These are phyloP conservation scores for Lipomyces yamadae DNA, from an alignment of 805 yeast genomes.

Conservation along the genomic window DNA sequence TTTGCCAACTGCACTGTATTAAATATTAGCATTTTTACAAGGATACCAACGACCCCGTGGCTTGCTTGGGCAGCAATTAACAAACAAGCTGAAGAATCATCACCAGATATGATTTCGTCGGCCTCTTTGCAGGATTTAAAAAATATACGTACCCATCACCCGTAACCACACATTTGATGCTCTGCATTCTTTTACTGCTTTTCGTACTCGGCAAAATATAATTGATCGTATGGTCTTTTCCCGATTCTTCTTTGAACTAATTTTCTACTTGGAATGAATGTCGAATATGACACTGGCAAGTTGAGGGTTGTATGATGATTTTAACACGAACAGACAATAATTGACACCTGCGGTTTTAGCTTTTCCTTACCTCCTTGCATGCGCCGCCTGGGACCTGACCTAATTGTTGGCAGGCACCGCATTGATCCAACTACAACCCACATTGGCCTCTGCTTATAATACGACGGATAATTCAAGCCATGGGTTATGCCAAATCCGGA, in stretches of 20 bases:
- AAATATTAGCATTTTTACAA: conserved; percentile 5
- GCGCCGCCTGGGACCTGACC: conserved; percentile 3
- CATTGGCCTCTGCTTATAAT: too few species aligned
- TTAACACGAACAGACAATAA: not conserved
- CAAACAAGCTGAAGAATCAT: not conserved
- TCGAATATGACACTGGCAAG: not conserved
- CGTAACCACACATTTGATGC: conserved; percentile 89
- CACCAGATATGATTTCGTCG: not conserved
- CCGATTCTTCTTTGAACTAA: not conserved
- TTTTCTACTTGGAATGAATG: not conserved
- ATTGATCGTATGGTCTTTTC: not conserved
- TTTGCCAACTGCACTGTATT: conserved; percentile 82
- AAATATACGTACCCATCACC: conserved; percentile 69
- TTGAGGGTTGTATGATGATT: not conserved
- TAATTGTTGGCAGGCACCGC: too few species aligned
- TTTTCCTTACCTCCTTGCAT: not conserved
- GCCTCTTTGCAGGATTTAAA: not conserved
- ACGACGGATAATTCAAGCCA: too few species aligned
- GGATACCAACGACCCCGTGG: not conserved
- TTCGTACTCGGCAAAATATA: not conserved
- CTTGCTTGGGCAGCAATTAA: too few species aligned
- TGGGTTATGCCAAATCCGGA: not conserved
- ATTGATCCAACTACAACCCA: too few species aligned
- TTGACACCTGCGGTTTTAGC: conserved; percentile 1
- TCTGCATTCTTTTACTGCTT: conserved; percentile 59